These are phyloP conservation scores for Chenopodium quinoa DNA, from an alignment of 148 eudicot species.

Conservation along the genomic window DNA sequence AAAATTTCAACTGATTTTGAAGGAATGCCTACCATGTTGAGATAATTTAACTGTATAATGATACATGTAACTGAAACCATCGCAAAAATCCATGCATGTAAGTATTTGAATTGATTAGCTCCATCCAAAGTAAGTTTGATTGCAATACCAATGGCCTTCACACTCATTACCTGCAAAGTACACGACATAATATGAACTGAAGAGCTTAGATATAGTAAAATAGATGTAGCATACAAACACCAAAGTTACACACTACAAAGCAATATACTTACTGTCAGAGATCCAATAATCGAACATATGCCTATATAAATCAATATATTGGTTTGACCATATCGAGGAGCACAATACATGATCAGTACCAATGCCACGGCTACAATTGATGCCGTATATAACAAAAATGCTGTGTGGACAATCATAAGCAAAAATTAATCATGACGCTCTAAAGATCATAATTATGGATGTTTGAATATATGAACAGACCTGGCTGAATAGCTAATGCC, in stretches of 20 bases:
- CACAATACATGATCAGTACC: conserved; percentile 79
- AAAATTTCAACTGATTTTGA: background rate
- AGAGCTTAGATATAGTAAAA: background rate
- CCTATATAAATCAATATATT: conserved; percentile 81
- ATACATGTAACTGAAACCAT: conserved; percentile 86
- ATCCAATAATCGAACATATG: conserved; percentile 87
- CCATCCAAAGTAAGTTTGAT: conserved; percentile 91
- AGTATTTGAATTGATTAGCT: conserved; percentile 65
- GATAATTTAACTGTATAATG: conserved; percentile 75
- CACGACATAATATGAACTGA: background rate
- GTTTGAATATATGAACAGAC: conserved; percentile 29
- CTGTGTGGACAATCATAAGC: conserved; percentile 45
- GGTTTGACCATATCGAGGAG: conserved; percentile 90
- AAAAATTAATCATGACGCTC: background rate
- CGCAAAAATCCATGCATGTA: conserved; percentile 83
- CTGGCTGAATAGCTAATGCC: conserved; percentile 83
- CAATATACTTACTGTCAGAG: conserved; percentile 69
- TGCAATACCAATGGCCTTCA: conserved; percentile 93
- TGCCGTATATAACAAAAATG: conserved; percentile 77
- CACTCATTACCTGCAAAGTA: conserved; percentile 81
- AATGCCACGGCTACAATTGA: conserved; percentile 67
- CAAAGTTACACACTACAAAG: background rate
- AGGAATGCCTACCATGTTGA: conserved; percentile 67
- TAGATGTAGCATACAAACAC: background rate
- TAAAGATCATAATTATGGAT: background rate